Conservation (phyloP, 1,139 yeast species). For the Hyphopichia fennica region DNA sequence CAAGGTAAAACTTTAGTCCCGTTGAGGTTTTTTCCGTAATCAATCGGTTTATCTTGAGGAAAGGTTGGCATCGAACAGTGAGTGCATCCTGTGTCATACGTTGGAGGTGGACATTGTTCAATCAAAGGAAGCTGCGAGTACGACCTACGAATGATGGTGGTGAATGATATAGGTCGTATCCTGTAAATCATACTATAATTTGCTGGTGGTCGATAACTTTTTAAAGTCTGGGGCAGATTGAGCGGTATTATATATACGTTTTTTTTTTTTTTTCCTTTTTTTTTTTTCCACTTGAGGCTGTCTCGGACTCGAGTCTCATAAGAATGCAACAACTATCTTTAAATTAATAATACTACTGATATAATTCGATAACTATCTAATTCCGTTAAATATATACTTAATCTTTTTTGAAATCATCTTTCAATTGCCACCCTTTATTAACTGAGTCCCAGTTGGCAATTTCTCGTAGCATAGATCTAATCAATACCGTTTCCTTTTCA, state of each 20-base stretch:
- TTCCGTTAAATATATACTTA: too few relatives aligned
- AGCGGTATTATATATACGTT: too few relatives aligned
- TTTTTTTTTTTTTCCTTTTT: too few relatives aligned
- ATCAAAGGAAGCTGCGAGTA: neutral
- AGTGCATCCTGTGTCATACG: conserved; percentile 62
- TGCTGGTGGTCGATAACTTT: too few relatives aligned
- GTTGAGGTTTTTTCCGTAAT: conserved; percentile 35
- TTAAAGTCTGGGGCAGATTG: too few relatives aligned
- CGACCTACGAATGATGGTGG: neutral
- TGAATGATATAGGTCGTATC: neutral
- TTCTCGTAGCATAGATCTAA: conserved; percentile 67
- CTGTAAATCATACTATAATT: too few relatives aligned
- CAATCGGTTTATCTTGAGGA: conserved; percentile 43
- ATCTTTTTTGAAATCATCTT: too few relatives aligned
- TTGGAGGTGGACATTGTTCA: conserved; percentile 49
- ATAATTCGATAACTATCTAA: too few relatives aligned
- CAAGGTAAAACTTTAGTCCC: conserved; percentile 52
- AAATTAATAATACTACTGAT: too few relatives aligned
- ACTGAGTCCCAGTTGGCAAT: conserved; percentile 67
- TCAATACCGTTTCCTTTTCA: conserved; percentile 58
- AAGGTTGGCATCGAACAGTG: conserved; percentile 48
- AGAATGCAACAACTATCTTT: too few relatives aligned
- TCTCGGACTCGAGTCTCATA: too few relatives aligned
- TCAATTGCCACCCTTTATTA: conserved; percentile 63
- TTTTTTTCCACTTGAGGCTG: too few relatives aligned